These are phyloP conservation scores for Cyclotella baltica DNA, from an alignment of 108 stramenopile species.

Conservation along the genomic window DNA sequence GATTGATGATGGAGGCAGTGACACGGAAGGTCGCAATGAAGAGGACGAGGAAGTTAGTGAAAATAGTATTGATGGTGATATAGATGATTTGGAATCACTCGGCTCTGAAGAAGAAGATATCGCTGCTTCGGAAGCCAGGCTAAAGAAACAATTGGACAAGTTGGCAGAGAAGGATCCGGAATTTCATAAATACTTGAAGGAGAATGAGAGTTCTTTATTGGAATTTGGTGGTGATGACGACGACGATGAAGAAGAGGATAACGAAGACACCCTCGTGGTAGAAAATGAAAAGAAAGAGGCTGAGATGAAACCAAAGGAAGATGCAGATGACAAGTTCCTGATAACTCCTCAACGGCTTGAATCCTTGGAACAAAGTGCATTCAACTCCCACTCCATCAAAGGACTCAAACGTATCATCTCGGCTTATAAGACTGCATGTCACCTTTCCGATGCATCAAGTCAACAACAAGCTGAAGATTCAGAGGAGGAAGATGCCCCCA, in stretches of 20 bases:
- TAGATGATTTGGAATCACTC: conserved; percentile 52
- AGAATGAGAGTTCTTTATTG: conserved; percentile 83
- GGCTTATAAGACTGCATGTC: conserved; percentile 85
- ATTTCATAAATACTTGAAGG: conserved; percentile 87
- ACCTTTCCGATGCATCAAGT: conserved; percentile 60
- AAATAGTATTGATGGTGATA: conserved; percentile 31
- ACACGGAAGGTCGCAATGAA: conserved; percentile 6
- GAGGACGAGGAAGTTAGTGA: conserved; percentile 28
- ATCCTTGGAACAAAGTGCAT: conserved; percentile 69
- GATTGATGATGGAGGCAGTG: conserved; percentile 50
- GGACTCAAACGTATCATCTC: conserved; percentile 75
- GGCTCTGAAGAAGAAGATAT: conserved; percentile 83
- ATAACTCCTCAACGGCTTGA: conserved; percentile 61
- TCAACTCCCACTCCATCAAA: conserved; percentile 77
- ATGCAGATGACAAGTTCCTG: conserved; percentile 35
- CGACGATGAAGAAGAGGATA: conserved; percentile 56
- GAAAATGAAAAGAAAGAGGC: conserved; percentile 38
- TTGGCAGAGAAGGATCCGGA: conserved; percentile 87
- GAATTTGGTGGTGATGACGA: conserved; percentile 72
- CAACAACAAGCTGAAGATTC: conserved; percentile 20
- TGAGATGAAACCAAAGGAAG: conserved; percentile 12
- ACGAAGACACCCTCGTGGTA: conserved; percentile 45
- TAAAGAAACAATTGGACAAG: conserved; percentile 84
- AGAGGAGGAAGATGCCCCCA: conserved; percentile 23
- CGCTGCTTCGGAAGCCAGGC: conserved; percentile 69